Evolutionary conservation across 2,329 filamentous ascomycete genomes (phyloP).

Genomic region (Aspergillus niger): DNA sequence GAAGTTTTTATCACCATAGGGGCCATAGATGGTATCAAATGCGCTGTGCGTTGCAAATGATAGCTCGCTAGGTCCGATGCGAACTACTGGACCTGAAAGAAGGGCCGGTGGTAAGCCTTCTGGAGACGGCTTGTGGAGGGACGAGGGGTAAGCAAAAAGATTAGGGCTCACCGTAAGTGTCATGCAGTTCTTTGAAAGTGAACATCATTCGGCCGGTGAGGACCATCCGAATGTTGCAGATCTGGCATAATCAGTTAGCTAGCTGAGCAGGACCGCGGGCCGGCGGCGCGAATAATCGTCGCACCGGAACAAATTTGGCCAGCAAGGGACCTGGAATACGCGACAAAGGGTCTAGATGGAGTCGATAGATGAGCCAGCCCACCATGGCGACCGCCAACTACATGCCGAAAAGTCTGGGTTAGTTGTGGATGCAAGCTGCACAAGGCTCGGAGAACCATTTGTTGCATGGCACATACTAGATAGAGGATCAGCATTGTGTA

Average conservation of each 20-base stretch:
- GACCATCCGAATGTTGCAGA: not conserved
- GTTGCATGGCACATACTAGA: too few relatives aligned
- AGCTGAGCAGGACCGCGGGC: too few relatives aligned
- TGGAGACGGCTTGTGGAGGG: too few relatives aligned
- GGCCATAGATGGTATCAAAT: not conserved
- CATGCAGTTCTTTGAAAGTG: not conserved
- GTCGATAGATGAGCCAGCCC: not conserved
- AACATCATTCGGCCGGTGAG: not conserved
- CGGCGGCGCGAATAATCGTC: fast-evolving
- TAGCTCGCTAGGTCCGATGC: not conserved
- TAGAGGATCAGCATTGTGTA: too few relatives aligned
- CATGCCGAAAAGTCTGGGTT: not conserved
- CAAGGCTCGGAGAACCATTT: too few relatives aligned
- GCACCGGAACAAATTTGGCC: not conserved
- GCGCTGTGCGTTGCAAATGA: not conserved
- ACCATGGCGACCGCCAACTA: not conserved
- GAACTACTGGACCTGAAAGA: not conserved
- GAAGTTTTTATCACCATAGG: not conserved
- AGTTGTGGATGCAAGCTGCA: not conserved
- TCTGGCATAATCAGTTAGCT: not conserved
- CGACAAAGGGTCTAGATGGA: not conserved
- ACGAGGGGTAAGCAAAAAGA: not conserved
- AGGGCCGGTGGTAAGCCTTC: too few relatives aligned
- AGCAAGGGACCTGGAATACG: not conserved
- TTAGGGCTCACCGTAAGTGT: not conserved